Evolutionary conservation across 768 basidiomycete species (phyloP).

Genomic region (Holtermannia corniformis): DNA sequence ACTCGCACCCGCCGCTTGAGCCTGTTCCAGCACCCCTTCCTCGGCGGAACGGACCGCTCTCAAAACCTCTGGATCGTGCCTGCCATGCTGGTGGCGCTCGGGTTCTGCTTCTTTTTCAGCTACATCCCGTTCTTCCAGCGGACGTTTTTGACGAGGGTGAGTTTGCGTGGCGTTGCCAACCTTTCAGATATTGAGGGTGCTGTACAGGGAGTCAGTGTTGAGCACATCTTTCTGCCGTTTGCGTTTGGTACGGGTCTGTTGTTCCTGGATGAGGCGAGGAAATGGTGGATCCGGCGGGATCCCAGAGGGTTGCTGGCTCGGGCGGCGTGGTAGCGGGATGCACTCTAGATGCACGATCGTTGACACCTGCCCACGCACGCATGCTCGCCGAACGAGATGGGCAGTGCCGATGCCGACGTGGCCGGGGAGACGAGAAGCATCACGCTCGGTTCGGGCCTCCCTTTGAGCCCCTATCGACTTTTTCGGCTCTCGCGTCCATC

Average conservation of each 20-base stretch:
- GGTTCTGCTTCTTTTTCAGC: constrained; percentile 46
- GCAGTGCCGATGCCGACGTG: too few relatives aligned
- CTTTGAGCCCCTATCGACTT: too few relatives aligned
- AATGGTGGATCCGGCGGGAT: constrained; percentile 33
- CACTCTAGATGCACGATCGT: not conserved
- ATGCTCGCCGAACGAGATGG: too few relatives aligned
- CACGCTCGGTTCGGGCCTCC: too few relatives aligned
- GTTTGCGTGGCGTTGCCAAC: constrained; percentile 27
- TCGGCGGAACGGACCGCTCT: constrained; percentile 12
- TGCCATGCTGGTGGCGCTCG: constrained; percentile 46
- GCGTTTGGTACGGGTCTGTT: constrained; percentile 42
- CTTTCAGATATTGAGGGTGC: not conserved
- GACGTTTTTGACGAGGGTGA: constrained; percentile 48
- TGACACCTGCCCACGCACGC: too few relatives aligned
- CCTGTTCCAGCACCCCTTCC: constrained; percentile 50
- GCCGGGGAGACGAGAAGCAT: too few relatives aligned
- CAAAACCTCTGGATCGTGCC: constrained; percentile 48
- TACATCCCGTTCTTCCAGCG: constrained; percentile 46
- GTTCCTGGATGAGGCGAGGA: constrained; percentile 40
- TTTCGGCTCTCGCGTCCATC: too few relatives aligned
- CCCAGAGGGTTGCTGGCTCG: constrained; percentile 34
- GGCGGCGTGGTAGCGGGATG: constrained; percentile 37
- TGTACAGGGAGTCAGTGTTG: constrained; percentile 32
- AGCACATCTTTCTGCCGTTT: constrained; percentile 51
- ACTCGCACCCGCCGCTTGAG: constrained; percentile 52